Percentiles rank a stretch among this genome's conserved stretches.
phyloP scores from a whole-genome alignment of 805 yeast species.

The Suhomyces emberorum region DNA sequence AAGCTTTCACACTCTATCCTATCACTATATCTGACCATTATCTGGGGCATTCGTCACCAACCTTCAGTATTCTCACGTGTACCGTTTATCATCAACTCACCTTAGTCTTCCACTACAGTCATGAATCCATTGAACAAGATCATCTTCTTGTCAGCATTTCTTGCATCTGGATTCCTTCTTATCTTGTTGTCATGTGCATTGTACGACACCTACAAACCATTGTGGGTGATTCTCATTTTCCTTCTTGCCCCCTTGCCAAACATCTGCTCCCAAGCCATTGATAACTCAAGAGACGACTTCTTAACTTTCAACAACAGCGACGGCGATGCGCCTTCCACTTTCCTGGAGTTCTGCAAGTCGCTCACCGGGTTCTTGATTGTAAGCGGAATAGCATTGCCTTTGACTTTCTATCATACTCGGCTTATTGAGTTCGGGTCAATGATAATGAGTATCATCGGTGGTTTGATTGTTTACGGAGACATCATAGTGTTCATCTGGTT shows the following conservation, averaged over 20 bases:
- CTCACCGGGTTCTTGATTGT: conserved; percentile 40
- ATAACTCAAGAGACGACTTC: conserved; percentile 39
- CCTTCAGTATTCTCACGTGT: too few species aligned
- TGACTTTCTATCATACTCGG: conserved; percentile 36
- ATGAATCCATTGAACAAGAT: conserved; percentile 48
- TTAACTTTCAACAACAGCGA: conserved; percentile 42
- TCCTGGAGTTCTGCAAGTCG: conserved; percentile 38
- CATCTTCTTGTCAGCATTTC: conserved; percentile 43
- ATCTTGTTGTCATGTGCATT: conserved; percentile 45
- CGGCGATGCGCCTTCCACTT: conserved; percentile 33
- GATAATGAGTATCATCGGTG: conserved; percentile 44
- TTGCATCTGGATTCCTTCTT: conserved; percentile 44
- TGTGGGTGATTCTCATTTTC: conserved; percentile 43
- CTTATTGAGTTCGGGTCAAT: conserved; percentile 37
- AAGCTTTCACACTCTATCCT: too few species aligned
- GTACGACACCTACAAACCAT: conserved; percentile 39
- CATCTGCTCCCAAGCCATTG: conserved; percentile 35
- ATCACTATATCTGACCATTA: too few species aligned
- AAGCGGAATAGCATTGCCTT: conserved; percentile 44
- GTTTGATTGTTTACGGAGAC: conserved; percentile 43
- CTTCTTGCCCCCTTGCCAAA: conserved; percentile 45
- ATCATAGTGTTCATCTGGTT: conserved; percentile 45
- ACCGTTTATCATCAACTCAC: too few species aligned
- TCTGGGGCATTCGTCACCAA: too few species aligned
- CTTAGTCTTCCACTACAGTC: too few species aligned